phyloP scores from a whole-genome alignment of 164 flowering plant genomes.

The Echeveria elegans region DNA sequence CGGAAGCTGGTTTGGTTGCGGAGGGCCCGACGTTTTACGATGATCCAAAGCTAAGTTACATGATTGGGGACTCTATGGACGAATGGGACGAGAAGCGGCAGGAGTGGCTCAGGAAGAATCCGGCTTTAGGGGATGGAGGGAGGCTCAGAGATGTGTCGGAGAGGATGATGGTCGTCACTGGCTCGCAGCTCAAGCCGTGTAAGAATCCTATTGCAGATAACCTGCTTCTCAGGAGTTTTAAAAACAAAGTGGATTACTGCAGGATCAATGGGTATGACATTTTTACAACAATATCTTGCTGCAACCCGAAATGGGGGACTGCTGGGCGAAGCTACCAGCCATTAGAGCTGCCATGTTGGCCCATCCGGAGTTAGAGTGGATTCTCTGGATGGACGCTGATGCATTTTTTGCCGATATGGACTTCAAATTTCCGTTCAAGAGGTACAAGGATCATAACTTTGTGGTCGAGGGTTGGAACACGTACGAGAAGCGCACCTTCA shows the following conservation, averaged over 20 bases:
- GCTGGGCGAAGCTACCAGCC: slow-evolving; percentile 80
- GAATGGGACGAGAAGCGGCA: slow-evolving; percentile 55
- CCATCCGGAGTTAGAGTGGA: slow-evolving; percentile 99
- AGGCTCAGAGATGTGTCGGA: slow-evolving; percentile 12
- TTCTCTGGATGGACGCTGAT: slow-evolving; percentile 99
- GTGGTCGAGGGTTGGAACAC: slow-evolving; percentile 78
- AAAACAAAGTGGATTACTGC: slow-evolving; percentile 70
- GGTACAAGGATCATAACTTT: slow-evolving; percentile 50
- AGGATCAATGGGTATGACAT: slow-evolving; percentile 52
- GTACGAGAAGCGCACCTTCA: slow-evolving; percentile 55
- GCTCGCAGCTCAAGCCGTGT: slow-evolving; percentile 56
- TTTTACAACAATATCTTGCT: slow-evolving; percentile 49
- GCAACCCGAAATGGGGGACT: slow-evolving; percentile 56
- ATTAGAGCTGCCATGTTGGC: slow-evolving; percentile 87
- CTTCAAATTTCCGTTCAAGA: slow-evolving; percentile 60
- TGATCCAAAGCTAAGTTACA: slow-evolving; percentile 28
- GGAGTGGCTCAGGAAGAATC: slow-evolving; percentile 35
- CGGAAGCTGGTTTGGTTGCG: not conserved
- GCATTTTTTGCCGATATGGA: slow-evolving; percentile 94
- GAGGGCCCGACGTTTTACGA: not conserved
- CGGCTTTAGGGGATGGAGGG: slow-evolving; percentile 19
- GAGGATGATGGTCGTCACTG: slow-evolving; percentile 39
- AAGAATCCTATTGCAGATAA: slow-evolving; percentile 50
- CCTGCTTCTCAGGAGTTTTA: slow-evolving; percentile 43
- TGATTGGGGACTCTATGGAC: slow-evolving; percentile 27